Percentiles rank a stretch among this genome's conserved stretches.
phyloP scores from a whole-genome alignment of 805 yeast species.

The Starmerella riodocensis region DNA sequence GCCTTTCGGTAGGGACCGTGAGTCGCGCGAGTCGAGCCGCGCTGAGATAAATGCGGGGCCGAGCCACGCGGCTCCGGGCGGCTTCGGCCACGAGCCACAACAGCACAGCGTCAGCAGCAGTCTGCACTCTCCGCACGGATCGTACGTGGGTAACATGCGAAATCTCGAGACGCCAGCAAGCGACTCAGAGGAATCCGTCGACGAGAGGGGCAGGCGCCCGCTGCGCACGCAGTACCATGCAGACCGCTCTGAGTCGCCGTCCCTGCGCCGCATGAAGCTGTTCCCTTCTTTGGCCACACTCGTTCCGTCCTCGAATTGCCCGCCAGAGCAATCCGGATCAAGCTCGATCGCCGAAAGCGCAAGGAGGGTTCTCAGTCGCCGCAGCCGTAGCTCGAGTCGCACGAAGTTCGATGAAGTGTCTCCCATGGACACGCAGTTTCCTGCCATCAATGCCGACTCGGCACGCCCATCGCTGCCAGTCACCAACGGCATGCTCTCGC shows the following conservation, averaged over 20 bases:
- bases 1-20: constrained; percentile 5
- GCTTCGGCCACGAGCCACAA: neutral
- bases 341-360: neutral
- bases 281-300: neutral
- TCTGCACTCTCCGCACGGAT: neutral
- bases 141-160: neutral
- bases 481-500: too few species aligned
- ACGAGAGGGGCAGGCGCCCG: neutral
- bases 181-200: neutral
- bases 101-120: neutral
- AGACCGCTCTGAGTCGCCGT: constrained; percentile 3
- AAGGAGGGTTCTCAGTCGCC: neutral
- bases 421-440: neutral
- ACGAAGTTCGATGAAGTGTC: neutral
- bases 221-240: neutral
- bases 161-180: neutral
- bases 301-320: neutral
- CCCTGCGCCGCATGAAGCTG: neutral
- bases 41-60: too few species aligned
- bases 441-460: neutral
- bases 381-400: constrained; percentile 5
- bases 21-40: too few species aligned
- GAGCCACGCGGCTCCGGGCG: too few species aligned
- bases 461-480: neutral
- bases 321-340: neutral